Percentiles rank a stretch among this genome's conserved stretches.
phyloP scores from a whole-genome alignment of 2,329 filamentous ascomycete genomes.

The Fusarium xylarioides region DNA sequence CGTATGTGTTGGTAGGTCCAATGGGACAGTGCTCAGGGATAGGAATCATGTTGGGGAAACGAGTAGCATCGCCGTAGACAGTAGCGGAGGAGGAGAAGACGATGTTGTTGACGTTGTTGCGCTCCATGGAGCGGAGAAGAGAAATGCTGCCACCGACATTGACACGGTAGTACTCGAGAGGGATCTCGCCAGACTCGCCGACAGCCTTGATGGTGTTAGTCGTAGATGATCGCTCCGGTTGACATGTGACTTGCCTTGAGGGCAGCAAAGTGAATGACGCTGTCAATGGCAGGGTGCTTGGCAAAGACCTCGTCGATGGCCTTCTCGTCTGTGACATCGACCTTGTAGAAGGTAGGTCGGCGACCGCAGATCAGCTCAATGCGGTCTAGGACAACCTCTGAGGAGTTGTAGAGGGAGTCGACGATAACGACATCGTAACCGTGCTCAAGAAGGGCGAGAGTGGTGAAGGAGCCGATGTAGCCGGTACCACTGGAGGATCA shows the following conservation, averaged over 20 bases:
- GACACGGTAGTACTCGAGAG: conserved; percentile 96
- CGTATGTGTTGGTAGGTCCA: conserved; percentile 96
- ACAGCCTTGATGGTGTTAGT: conserved; percentile 73
- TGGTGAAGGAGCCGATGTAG: conserved; percentile 98
- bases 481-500: conserved; percentile 80
- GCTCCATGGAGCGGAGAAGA: conserved; percentile 86
- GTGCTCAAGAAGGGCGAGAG: conserved; percentile 88
- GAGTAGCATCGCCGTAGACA: conserved; percentile 97
- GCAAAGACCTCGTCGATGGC: conserved; percentile 87
- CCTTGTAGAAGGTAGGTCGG: conserved; percentile 83
- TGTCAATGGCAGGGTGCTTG: conserved; percentile 92
- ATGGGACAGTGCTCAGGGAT: conserved; percentile 97
- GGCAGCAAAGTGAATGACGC: conserved; percentile 98
- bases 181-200: conserved; percentile 92
- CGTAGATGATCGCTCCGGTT: neutral
- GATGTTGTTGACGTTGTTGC: conserved; percentile 92
- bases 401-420: conserved; percentile 98
- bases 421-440: conserved; percentile 97
- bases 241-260: conserved; percentile 74
- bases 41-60: conserved; percentile 97
- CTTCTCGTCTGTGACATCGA: conserved; percentile 87
- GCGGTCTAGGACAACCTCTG: conserved; percentile 87
- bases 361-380: conserved; percentile 94
- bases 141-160: conserved; percentile 93
- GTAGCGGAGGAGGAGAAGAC: conserved; percentile 99